phyloP scores from a whole-genome alignment of 495 filamentous ascomycete species.

The Choiromyces venosus region DNA sequence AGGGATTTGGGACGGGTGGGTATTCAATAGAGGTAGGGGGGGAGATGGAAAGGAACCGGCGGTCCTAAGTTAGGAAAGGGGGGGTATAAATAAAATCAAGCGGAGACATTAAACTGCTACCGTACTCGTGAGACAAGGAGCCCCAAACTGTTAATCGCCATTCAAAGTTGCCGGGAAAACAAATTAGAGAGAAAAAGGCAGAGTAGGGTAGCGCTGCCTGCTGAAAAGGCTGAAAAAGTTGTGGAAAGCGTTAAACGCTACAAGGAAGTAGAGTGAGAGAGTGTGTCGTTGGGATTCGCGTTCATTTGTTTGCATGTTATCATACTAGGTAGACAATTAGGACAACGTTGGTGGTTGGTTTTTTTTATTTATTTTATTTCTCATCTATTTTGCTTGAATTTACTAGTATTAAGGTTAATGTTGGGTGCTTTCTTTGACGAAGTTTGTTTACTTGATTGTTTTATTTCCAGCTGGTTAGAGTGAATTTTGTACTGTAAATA shows the following conservation, averaged over 20 bases:
- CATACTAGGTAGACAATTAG: not conserved
- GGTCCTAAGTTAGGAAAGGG: constrained; percentile 26
- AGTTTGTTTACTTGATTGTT: not conserved
- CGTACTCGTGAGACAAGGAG: not conserved
- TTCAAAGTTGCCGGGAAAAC: not conserved
- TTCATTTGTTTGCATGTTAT: not conserved
- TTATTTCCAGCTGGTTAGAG: not conserved
- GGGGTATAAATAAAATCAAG: constrained; percentile 36
- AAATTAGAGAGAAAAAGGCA: no score
- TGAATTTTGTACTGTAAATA: not conserved
- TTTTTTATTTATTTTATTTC: no score
- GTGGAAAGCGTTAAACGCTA: no score
- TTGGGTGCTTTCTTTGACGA: no score
- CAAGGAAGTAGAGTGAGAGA: not conserved
- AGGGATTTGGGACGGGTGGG: constrained; percentile 35
- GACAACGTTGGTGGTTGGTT: no score
- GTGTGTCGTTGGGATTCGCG: not conserved
- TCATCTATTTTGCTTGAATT: no score
- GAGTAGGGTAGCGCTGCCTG: no score
- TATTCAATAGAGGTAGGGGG: constrained; percentile 8
- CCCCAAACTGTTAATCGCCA: not conserved
- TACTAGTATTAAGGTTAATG: no score
- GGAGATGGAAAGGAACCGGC: constrained; percentile 28
- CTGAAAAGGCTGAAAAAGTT: not conserved
- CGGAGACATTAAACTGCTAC: not conserved